These are phyloP conservation scores for Lactarius pseudohatsudake DNA, from an alignment of 768 basidiomycete genomes.

Conservation along the genomic window DNA sequence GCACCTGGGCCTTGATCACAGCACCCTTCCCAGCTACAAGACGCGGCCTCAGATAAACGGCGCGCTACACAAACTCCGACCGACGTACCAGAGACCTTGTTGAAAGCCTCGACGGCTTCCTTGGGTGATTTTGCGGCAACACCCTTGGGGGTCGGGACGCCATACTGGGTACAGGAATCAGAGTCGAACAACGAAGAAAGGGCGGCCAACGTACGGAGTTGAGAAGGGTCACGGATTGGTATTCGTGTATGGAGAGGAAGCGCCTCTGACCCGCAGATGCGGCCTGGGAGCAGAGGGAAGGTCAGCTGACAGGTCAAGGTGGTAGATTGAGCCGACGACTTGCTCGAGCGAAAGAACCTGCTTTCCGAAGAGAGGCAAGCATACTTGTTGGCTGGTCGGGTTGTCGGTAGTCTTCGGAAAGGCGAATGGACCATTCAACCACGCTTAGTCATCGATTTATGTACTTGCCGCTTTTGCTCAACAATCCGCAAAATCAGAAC, in stretches of 20 bases:
- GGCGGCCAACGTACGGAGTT: constrained; percentile 66
- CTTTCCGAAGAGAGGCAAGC: constrained; percentile 68
- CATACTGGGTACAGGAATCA: constrained; percentile 63
- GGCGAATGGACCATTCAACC: constrained; percentile 4
- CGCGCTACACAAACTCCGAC: background rate
- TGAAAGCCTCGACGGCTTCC: constrained; percentile 87
- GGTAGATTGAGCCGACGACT: constrained; percentile 29
- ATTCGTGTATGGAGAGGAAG: constrained; percentile 95
- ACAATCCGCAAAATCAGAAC: constrained; percentile 47
- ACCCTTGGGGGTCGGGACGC: constrained; percentile 92
- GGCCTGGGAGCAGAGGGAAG: constrained; percentile 41
- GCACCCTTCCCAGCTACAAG: constrained; percentile 66
- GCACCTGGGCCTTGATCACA: constrained; percentile 98
- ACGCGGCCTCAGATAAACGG: background rate
- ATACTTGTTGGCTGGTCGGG: constrained; percentile 43
- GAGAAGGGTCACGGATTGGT: constrained; percentile 92
- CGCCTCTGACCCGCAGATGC: constrained; percentile 83
- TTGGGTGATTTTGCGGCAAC: constrained; percentile 81
- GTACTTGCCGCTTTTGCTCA: constrained; percentile 5
- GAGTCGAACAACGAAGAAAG: background rate
- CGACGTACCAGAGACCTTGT: constrained; percentile 69
- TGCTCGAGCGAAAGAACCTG: constrained; percentile 64
- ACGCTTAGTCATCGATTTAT: constrained; percentile 45
- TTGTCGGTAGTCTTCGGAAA: background rate
- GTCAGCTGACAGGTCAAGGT: constrained; percentile 22